phyloP scores from a whole-genome alignment of 495 filamentous ascomycete genomes.

The Xylaria grammica region DNA sequence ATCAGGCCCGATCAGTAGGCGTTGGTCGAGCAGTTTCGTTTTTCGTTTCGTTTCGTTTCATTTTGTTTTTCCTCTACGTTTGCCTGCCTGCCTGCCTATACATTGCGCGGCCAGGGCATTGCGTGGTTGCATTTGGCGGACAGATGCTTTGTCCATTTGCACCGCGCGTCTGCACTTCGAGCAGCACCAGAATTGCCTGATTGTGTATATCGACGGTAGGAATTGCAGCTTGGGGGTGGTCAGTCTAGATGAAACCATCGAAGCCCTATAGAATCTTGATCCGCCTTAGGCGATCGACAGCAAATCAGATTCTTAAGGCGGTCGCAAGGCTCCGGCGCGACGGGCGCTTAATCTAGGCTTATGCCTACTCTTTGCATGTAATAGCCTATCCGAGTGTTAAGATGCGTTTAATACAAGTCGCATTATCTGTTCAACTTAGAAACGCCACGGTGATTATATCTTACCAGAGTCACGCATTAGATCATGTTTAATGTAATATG shows the following conservation, averaged over 20 bases:
- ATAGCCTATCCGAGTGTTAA: too few species aligned
- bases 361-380: too few species aligned
- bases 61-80: constrained; percentile 11
- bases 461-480: not conserved
- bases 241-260: not conserved
- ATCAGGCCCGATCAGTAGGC: constrained; percentile 4
- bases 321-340: not conserved
- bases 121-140: constrained; percentile 1
- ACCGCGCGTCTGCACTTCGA: not conserved
- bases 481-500: too few species aligned
- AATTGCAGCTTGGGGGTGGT: not conserved
- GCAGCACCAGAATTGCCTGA: not conserved
- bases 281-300: too few species aligned
- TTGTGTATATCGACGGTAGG: not conserved
- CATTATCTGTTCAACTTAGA: not conserved
- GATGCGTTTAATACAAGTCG: not conserved
- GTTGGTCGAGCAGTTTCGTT: not conserved
- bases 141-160: not conserved
- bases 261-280: too few species aligned
- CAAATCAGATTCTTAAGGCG: not conserved
- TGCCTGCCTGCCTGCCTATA: not conserved
- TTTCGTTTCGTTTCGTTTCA: not conserved
- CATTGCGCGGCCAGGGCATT: not conserved
- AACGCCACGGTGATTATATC: too few species aligned
- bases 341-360: too few species aligned